phyloP scores from a whole-genome alignment of 2,329 filamentous ascomycete species.

The Claviceps africana region DNA sequence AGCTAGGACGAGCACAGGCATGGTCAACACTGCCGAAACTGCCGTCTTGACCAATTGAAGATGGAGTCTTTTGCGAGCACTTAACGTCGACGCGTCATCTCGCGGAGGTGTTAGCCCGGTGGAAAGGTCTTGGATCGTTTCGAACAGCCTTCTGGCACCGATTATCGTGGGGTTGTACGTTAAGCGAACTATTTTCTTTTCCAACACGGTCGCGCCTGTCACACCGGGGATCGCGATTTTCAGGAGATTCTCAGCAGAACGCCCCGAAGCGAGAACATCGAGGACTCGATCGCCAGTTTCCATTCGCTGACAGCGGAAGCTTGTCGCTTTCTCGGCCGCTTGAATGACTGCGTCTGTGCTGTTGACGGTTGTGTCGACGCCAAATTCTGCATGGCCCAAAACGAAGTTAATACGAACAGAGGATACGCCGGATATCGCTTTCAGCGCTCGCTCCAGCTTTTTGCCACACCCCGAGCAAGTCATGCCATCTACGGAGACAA shows the following conservation, averaged over 20 bases:
- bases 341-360: constrained; percentile 16
- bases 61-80: constrained; percentile 16
- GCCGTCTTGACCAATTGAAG: constrained; percentile 20
- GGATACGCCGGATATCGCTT: constrained; percentile 15
- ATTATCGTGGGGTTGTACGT: constrained; percentile 20
- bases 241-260: constrained; percentile 10
- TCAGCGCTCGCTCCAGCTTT: constrained; percentile 19
- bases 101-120: constrained; percentile 18
- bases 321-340: constrained; percentile 14
- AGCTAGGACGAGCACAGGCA: constrained; percentile 20
- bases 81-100: constrained; percentile 19
- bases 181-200: constrained; percentile 18
- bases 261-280: constrained; percentile 14
- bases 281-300: constrained; percentile 15
- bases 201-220: constrained; percentile 12
- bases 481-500: constrained; percentile 21
- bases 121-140: constrained; percentile 7
- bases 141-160: constrained; percentile 18
- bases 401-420: constrained; percentile 23
- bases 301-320: constrained; percentile 16
- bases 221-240: constrained; percentile 13
- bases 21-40: constrained; percentile 16
- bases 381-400: constrained; percentile 22
- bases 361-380: constrained; percentile 12
- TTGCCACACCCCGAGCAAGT: constrained; percentile 23